Base-by-base conservation (phyloP, 306 rosid species). In the Corylus americana region DNA sequence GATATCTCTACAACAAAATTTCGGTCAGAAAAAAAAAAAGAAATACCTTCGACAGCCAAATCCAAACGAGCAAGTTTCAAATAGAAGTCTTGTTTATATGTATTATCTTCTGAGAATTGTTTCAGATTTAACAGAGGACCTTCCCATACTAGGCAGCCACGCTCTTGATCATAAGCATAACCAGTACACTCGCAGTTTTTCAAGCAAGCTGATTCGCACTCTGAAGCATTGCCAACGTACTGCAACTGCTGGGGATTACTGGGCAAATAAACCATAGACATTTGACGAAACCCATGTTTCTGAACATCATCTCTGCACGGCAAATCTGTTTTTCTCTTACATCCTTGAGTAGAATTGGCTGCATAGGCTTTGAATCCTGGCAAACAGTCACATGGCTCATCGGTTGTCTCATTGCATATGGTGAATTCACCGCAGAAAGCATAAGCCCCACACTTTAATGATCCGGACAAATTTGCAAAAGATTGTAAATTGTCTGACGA, bases 1-100 rank as follows among this genome's bases (percentile, higher is more conserved):
- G 25, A 22, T 22, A 22, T 22, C 25, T 22, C 25, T 22, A 22
- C 25, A 22, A 22, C 25, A 22, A 22, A 22, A 22, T 22, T 22
- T 22, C 25, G 25, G 25, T 22, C 25, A 22, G 25, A 22, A 22
- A 22, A 22, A 22, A 22, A 22, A 22, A 22, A 11, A 11, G 77
- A 74, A 39, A 81, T 82, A 82, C 81, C 61, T 9, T 6, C 7
- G 0, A 2, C 5, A 22, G 1, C 8, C 10, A 70, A 48, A 17
- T 81, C 74, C 6, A 78, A 31, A 50, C 49, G 42, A 55, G 63
- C 72, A 48, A 82, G 68, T 55, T 66, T 82, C 55, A 82, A 76
- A 70, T 5, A 22, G 48, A 82, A 73, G 48, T 58, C 35, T 4
- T 11, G 11, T 51, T 63, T 7, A 0, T 14, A 3, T 22, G 10